Conservation (phyloP, 768 basidiomycete species). For the Suillus luteus region DNA sequence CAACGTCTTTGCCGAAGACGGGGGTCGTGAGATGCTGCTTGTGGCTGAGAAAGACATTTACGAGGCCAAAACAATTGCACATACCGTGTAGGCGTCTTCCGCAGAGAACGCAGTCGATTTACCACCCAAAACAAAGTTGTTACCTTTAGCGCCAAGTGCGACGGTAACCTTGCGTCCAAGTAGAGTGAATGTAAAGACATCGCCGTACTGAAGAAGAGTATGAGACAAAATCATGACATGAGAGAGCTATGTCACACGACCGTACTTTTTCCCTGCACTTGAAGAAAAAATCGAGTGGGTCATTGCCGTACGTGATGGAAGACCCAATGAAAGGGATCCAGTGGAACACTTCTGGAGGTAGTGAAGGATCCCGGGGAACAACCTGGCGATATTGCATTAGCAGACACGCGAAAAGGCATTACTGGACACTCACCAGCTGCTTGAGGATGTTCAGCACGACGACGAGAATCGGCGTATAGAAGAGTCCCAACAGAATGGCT, state of each 20-base stretch:
- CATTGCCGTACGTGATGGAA: constrained; percentile 85
- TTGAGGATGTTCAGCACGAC: constrained; percentile 74
- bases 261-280: constrained; percentile 75
- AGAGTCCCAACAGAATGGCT: constrained; percentile 41
- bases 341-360: constrained; percentile 93
- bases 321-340: constrained; percentile 91
- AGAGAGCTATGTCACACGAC: background rate
- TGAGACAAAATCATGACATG: background rate
- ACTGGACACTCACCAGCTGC: constrained; percentile 63
- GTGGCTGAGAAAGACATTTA: constrained; percentile 6
- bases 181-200: constrained; percentile 95
- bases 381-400: constrained; percentile 44
- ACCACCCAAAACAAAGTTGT: constrained; percentile 92
- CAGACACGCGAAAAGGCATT: background rate
- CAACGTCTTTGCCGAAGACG: constrained; percentile 96
- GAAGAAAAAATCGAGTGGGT: constrained; percentile 88
- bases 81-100: constrained; percentile 94
- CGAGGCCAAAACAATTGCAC: constrained; percentile 16
- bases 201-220: constrained; percentile 68
- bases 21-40: constrained; percentile 86
- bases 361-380: constrained; percentile 63
- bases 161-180: constrained; percentile 91
- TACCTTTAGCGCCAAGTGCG: constrained; percentile 87
- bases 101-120: constrained; percentile 91
- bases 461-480: constrained; percentile 69